Conservation (phyloP, 2,329 filamentous ascomycete genomes). For the Penicillium sp. region DNA sequence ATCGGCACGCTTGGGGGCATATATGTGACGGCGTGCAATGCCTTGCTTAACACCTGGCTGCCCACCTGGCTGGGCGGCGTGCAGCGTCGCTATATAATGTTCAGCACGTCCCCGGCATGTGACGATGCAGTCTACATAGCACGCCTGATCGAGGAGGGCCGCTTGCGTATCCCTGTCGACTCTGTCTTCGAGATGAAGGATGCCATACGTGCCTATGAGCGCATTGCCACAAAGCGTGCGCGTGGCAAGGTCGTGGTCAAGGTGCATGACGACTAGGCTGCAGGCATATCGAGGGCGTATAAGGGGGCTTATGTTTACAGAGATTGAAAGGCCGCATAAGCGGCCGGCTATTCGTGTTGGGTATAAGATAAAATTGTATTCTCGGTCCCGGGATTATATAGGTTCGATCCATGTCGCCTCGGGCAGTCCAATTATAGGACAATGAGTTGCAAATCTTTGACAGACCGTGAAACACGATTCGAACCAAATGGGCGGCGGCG, state of each 20-base stretch:
- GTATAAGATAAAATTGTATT: background rate
- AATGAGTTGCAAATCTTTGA: background rate
- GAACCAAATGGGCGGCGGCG: background rate
- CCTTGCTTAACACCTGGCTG: constrained; percentile 5
- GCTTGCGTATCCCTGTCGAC: constrained; percentile 13
- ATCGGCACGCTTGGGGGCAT: constrained; percentile 5
- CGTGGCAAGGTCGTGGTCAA: constrained; percentile 19
- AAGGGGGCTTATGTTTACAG: background rate
- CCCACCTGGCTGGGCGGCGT: constrained; percentile 17
- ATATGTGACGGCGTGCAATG: background rate
- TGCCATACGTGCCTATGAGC: constrained; percentile 11
- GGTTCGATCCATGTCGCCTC: background rate
- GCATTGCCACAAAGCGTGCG: constrained; percentile 14
- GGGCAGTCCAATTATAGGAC: background rate
- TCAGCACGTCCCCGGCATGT: constrained; percentile 13
- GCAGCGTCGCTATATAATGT: constrained; percentile 15
- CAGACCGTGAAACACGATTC: background rate
- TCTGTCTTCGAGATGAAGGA: constrained; percentile 17
- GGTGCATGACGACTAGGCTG: background rate
- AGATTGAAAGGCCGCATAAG: background rate
- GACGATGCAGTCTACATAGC: constrained; percentile 12
- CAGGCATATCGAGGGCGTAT: background rate
- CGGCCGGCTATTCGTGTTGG: background rate
- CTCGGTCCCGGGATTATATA: background rate
- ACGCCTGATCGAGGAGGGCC: constrained; percentile 9